Percentiles rank a stretch among this genome's conserved stretches.
phyloP scores from a whole-genome alignment of 106 monocot species.

The Alisma plantagoaquatica region DNA sequence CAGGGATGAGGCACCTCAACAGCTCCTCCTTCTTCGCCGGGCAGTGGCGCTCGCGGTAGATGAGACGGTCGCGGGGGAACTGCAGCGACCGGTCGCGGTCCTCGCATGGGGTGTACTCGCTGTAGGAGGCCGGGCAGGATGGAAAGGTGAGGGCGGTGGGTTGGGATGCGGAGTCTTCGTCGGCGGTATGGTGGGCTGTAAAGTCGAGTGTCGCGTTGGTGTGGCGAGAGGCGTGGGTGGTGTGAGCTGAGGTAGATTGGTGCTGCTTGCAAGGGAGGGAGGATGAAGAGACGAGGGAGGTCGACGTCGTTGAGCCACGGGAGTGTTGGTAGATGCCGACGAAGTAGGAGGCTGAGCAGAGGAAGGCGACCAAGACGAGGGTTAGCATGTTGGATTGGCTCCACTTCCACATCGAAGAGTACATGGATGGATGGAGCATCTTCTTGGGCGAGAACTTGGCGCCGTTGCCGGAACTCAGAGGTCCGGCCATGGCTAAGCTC shows the following conservation, averaged over 20 bases:
- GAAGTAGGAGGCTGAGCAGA: no score
- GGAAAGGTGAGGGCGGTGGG: constrained; percentile 25
- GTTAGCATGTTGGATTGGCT: background rate
- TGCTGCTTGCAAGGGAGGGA: background rate
- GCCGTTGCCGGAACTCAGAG: background rate
- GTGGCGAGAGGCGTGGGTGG: background rate
- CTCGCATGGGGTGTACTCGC: constrained; percentile 59
- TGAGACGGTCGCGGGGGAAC: constrained; percentile 23
- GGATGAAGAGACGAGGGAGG: constrained; percentile 2
- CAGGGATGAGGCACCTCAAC: constrained; percentile 42
- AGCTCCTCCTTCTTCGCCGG: no score
- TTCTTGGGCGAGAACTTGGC: background rate
- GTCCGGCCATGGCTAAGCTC: background rate
- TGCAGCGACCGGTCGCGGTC: constrained; percentile 35
- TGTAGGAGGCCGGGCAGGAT: constrained; percentile 28
- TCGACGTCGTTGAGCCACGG: constrained; percentile 4
- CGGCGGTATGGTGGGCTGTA: constrained; percentile 39
- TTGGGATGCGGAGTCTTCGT: constrained; percentile 7
- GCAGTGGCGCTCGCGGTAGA: constrained; percentile 49
- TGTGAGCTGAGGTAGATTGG: background rate
- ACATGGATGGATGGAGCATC: background rate
- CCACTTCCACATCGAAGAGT: no score
- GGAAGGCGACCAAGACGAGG: background rate
- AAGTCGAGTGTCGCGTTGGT: constrained; percentile 42
- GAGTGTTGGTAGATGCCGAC: constrained; percentile 36